Base-by-base conservation (phyloP, 1,139 yeast species). In the Geotrichum candidum region DNA sequence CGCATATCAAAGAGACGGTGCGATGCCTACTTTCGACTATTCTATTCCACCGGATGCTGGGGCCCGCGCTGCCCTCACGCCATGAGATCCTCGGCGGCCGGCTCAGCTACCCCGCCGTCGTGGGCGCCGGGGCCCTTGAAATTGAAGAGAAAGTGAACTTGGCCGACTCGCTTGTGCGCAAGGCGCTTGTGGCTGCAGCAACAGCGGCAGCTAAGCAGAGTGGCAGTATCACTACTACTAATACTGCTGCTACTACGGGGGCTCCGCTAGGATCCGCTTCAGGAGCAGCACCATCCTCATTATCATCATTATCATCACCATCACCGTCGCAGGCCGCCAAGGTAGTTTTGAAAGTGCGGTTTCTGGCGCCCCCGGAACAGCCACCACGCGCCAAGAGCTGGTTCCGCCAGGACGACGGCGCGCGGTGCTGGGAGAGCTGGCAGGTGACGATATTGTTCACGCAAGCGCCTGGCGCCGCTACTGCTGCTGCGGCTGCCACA, bases 21-120 rank as follows among this genome's bases (percentile, higher is more conserved):
- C 70, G 71, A 62, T 76, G 78, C 3, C 73, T 87, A 48, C 72
- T 87, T 63, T 85, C 88, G 78, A 77, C 89, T 1, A 83, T 88
- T 33, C 82, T 88, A 72, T 88, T 88, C 71, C 84, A 85, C 63
- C 75, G 96, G 55, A 76, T 87, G 41, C 85, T 88, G 71, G 92
- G 94, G 0, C 82, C 87, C 1, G 78, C 87, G 29, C 73, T 76
- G 1, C 92, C 95, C 1, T 72, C 77, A 27, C 80, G 81, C 1
- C 74, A 70, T 0, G 82, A 79, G 61, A 73, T 75, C 9, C 66
- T 77, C 2, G 81, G 78, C 15, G 70, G 58, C 18, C 35, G 27
- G 13, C 45, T 80, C 7, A 72, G 80, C 7, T 79, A 78, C 62
- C 75, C 70, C 58, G 52, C 71, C 63, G 33, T 51, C 0, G n/a